Conservation (phyloP, 2,329 filamentous ascomycete species). For the Colletotrichum lentis region DNA sequence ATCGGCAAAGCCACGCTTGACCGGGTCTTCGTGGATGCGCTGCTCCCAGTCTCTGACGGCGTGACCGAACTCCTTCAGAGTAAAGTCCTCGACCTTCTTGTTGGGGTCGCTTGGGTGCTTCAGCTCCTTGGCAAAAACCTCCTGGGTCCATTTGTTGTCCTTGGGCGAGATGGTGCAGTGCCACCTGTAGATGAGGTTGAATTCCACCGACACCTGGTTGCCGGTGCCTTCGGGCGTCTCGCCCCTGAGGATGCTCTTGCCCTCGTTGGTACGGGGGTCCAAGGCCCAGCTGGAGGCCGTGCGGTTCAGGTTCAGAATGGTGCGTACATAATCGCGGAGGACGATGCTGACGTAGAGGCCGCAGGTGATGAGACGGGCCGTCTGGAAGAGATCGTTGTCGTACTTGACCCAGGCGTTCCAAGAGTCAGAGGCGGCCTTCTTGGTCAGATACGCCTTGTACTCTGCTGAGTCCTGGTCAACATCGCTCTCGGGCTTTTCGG, state of each 20-base stretch:
- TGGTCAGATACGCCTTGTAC: neutral
- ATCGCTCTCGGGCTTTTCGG: constrained; percentile 40
- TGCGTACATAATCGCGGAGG: constrained; percentile 51
- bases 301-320: constrained; percentile 59
- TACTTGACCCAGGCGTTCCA: constrained; percentile 46
- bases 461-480: neutral
- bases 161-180: constrained; percentile 45
- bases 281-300: constrained; percentile 45
- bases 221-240: constrained; percentile 44
- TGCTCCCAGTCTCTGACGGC: constrained; percentile 47
- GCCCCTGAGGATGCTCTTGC: constrained; percentile 45
- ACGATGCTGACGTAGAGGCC: constrained; percentile 64
- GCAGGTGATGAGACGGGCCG: constrained; percentile 56
- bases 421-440: neutral
- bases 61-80: constrained; percentile 11
- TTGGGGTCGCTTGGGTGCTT: constrained; percentile 12
- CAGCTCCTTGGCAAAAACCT: constrained; percentile 40
- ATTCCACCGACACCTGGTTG: constrained; percentile 49
- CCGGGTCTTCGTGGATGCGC: constrained; percentile 57
- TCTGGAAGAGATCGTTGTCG: constrained; percentile 53
- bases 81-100: constrained; percentile 12
- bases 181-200: constrained; percentile 49
- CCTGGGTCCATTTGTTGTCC: constrained; percentile 46
- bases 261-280: constrained; percentile 57
- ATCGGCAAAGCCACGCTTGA: constrained; percentile 60